Evolutionary conservation across 805 yeast genomes (phyloP), one percentile per base, ranked within the genome.

Genomic region (Saccharomycopsis schoenii): DNA sequence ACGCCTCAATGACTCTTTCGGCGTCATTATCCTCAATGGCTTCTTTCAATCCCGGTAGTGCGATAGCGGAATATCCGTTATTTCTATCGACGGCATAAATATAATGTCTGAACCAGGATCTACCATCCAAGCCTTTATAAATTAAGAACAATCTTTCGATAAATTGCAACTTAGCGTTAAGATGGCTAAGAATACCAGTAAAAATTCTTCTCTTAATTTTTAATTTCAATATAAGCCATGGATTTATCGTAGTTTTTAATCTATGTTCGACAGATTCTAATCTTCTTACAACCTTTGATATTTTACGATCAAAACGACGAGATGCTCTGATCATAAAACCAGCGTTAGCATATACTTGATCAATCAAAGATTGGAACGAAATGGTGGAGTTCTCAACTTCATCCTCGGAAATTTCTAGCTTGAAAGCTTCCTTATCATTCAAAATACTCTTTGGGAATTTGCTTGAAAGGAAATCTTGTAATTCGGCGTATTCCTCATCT

Each of bases 31-130:
- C 85, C 63, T 81, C 84, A 15, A 83, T 66, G 0, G 83, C 79
- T 67, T 83, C 87, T 5, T 73, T 73, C 43, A 83, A 69, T 0
- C 83, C 85, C 0, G 87, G 86, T 60, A 82, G 72, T 43, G 78
- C 74, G 59, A 80, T 83, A 3, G 85, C 85, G n/a, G 79, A 77
- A 63, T 83, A 83, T 1, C 87, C 87, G 0, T 85, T 82, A 70
- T 80, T 78, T 56, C 84, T 69, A 1, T 85, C 85, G 56, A 84
- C 81, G 1, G 86, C 83, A 68, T 73, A 83, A n/a, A 83, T 75
- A 52, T 78, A 71, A 68, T 83, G 88, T 68, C 78, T 81, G 72
- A 79, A 83, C 86, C 86, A 83, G 1, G 74, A 68, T 59, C 87
- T 74, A 52, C 72, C 74, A 15, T 75, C 77, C 19, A 83, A 73